Base-by-base conservation (phyloP, 306 rosid genomes). In the Gastrolobium bilobum region DNA sequence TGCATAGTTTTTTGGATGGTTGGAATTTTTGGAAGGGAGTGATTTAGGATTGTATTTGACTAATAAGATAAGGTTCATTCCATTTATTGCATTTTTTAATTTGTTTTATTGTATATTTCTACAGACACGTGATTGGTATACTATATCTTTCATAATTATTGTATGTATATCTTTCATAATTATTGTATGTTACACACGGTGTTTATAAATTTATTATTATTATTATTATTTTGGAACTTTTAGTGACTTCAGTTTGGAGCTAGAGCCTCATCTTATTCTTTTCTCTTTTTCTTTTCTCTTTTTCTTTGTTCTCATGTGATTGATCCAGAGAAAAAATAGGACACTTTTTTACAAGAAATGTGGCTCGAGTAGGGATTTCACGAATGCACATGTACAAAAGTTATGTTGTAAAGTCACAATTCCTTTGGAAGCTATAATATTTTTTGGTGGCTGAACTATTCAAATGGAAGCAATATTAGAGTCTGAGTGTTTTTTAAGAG, bases 51-150 rank as follows among this genome's bases (percentile, higher is more conserved):
- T 47, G 33, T 2, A 52, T 47, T 31, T 70, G n/a, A 68, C 64
- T 60, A 64, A 78, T 67, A 71, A 83, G 81, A 60, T 34, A 73
- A 51, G 71, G 78, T 76, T 73, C 77, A 81, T 87, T 88, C 46
- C 73, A 86, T 87, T 90, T 61, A 86, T 87, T 86, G 70, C 75
- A 73, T 76, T 74, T 40, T 77, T 83, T 78, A 31, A 20, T 80
- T 66, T 54, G 70, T 77, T 74, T 53, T 74, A 65, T 52, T 76
- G 84, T 80, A 61, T 68, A 79, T 80, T 73, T 64, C 39, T 43
- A 84, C 73, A 66, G 10, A 7, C 68, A 50, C 76, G 61, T 77
- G 52, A 71, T 72, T 40, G 80, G 68, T 75, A 63, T 33, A 71
- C 79, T 79, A 87, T 82, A 82, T 70, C 77, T 86, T 75, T 72